Percentiles rank a stretch among this genome's conserved stretches.
phyloP scores from a whole-genome alignment of 495 filamentous ascomycete species.

The Neurospora sp. region DNA sequence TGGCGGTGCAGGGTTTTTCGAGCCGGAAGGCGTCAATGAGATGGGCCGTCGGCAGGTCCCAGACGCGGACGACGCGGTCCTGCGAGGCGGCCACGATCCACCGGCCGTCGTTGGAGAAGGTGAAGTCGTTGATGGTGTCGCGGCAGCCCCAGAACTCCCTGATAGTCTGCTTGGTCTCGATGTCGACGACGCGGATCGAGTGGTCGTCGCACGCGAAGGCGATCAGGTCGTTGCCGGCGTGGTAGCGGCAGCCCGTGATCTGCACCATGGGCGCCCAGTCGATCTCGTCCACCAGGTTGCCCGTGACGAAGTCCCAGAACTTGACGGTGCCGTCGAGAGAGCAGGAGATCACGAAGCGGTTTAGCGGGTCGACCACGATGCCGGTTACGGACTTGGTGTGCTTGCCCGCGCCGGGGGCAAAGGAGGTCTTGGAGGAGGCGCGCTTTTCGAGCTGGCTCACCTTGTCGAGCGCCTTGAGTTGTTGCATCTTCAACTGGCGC shows the following conservation, averaged over 20 bases:
- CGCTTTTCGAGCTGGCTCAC: slow-evolving; percentile 37
- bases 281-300: slow-evolving; percentile 66
- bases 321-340: slow-evolving; percentile 90
- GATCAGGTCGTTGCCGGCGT: slow-evolving; percentile 71
- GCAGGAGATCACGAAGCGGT: slow-evolving; percentile 73
- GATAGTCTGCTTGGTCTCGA: slow-evolving; percentile 80
- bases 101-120: slow-evolving; percentile 84
- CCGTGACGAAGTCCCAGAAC: slow-evolving; percentile 90
- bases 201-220: slow-evolving; percentile 85
- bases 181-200: slow-evolving; percentile 79
- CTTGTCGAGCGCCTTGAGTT: slow-evolving; percentile 36
- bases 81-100: slow-evolving; percentile 88
- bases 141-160: slow-evolving; percentile 86
- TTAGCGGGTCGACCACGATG: slow-evolving; percentile 72
- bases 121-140: slow-evolving; percentile 74
- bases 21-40: slow-evolving; percentile 81
- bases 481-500: slow-evolving; percentile 48
- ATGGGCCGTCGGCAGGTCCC: slow-evolving; percentile 93
- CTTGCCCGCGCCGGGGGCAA: slow-evolving; percentile 43
- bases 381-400: slow-evolving; percentile 82
- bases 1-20: slow-evolving; percentile 61
- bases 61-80: slow-evolving; percentile 74
- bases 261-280: slow-evolving; percentile 77
- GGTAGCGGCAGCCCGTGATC: slow-evolving; percentile 67
- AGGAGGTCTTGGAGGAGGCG: slow-evolving; percentile 21